Evolutionary conservation across 306 rosid species (phyloP).

Genomic region (Rosa chinensis): DNA sequence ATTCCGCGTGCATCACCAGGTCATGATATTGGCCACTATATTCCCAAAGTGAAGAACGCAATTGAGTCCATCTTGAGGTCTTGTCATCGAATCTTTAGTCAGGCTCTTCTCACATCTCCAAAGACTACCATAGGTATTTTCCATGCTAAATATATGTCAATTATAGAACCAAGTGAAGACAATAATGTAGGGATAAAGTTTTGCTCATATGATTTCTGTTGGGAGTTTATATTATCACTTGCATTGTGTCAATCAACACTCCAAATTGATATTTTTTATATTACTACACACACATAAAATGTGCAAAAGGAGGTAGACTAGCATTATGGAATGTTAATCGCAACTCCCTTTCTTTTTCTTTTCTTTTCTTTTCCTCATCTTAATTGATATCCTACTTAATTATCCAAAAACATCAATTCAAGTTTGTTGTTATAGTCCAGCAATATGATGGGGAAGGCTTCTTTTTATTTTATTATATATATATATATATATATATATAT

Average conservation of each 20-base stretch:
- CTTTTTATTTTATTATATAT: neutral
- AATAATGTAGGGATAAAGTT: neutral
- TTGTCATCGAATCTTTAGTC: slow-evolving; percentile 80
- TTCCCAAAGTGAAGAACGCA: slow-evolving; percentile 96
- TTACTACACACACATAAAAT: neutral
- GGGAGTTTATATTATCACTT: neutral
- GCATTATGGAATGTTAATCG: neutral
- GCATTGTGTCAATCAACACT: neutral
- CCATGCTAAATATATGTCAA: slow-evolving; percentile 26
- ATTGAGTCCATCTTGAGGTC: slow-evolving; percentile 88
- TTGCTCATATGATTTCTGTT: neutral
- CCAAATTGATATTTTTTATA: neutral
- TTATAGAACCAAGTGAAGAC: slow-evolving; percentile 17
- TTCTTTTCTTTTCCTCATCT: neutral
- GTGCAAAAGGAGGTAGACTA: neutral
- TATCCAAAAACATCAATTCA: neutral
- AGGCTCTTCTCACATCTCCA: slow-evolving; percentile 96
- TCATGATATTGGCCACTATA: slow-evolving; percentile 89
- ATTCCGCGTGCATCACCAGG: slow-evolving; percentile 55
- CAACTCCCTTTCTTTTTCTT: neutral
- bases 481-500: too few relatives aligned
- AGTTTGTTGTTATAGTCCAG: neutral
- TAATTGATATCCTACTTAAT: neutral
- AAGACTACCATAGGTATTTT: slow-evolving; percentile 81
- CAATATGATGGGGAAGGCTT: neutral